Evolutionary conservation across 1,284 basidiomycete genomes (phyloP).

Genomic region (Tilletia indica): DNA sequence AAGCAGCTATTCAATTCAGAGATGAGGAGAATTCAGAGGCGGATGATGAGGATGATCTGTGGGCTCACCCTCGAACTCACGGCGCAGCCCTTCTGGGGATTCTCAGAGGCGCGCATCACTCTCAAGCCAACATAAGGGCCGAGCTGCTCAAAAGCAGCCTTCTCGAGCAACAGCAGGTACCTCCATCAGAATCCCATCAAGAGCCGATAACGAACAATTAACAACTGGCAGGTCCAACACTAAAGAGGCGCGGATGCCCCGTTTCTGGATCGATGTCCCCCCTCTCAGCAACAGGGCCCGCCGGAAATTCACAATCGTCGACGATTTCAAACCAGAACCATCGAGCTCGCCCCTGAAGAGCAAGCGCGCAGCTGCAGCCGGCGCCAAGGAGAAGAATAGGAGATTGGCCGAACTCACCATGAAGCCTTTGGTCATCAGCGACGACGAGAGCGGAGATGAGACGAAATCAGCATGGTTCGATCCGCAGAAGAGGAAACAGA

Average conservation of each 20-base stretch:
- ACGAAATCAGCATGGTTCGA: constrained; percentile 7
- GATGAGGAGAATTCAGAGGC: neutral
- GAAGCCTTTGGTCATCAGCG: neutral
- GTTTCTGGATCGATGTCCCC: constrained; percentile 10
- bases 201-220: neutral
- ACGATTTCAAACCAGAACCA: neutral
- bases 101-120: too few relatives aligned
- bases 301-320: neutral
- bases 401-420: neutral
- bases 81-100: neutral
- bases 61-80: neutral
- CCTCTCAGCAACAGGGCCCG: neutral
- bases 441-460: constrained; percentile 6
- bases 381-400: neutral
- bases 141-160: neutral
- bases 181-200: neutral
- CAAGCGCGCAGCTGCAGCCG: constrained; percentile 4
- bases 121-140: neutral
- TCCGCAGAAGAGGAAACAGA: neutral
- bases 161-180: neutral
- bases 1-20: neutral
- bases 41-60: constrained; percentile 4
- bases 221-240: neutral
- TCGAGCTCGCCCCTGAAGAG: neutral
- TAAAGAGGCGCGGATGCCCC: neutral